Base-by-base conservation (phyloP, 208 protist species). In the Polymyxa betae region DNA sequence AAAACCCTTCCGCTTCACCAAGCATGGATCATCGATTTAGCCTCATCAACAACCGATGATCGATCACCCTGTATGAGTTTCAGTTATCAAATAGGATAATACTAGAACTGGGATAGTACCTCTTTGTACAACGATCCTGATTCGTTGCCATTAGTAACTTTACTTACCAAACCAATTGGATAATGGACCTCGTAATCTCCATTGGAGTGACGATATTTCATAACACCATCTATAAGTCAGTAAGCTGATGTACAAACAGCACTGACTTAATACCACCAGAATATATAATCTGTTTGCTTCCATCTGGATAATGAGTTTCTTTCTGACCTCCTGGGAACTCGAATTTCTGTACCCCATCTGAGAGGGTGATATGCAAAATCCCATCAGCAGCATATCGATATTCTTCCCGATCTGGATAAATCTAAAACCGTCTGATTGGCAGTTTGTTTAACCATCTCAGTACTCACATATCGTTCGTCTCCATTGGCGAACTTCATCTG, bases 321-420 rank as follows among this genome's bases (percentile, higher is more conserved):
- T 82, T 82, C 72, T 82, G 72, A 12, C 72, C 72, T 20, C n/a
- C 35, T 5, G 72, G 35, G n/a, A 82, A 82, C n/a, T 82, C 72
- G 35, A 82, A 82, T n/a, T 5, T 82, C n/a, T 82, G 72, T 5
- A 82, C n/a, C 35, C 72, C 72, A 43, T 43, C 35, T 20, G 72
- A 20, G 5, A 82, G 72, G 35, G 72, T 82, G 16, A 82, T n/a
- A 43, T 82, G 72, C 5, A 82, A 24, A 40, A 82, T 82, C 5
- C 72, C 16, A 43, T 82, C 72, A 43, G 72, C 72, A 38, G 5
- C 40, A 35, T 82, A 82, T 20, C n/a, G n/a, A 43, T 82, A 82
- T 43, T 82, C 72, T 35, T 82, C 72, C 5, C 72, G 72, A n/a
- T 82, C 72, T 40, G 72, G 12, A 82, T 38, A 82, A 43, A 82